Evolutionary conservation across 352 stramenopile genomes (phyloP).

Genomic region (Globisporangium viniferum): DNA sequence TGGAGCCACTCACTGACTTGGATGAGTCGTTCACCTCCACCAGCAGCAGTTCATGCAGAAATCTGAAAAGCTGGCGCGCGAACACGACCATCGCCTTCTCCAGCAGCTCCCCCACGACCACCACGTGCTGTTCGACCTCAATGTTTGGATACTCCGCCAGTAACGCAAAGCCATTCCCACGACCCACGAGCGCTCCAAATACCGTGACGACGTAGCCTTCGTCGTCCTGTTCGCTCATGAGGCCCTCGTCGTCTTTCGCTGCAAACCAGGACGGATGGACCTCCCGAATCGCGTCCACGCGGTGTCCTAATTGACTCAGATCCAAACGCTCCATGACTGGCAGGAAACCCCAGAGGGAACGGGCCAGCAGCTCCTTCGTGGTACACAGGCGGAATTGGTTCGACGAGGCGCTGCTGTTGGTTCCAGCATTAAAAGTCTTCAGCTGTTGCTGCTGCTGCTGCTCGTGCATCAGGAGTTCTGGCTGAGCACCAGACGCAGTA

Average conservation of each 20-base stretch:
- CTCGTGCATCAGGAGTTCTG: conserved; percentile 12
- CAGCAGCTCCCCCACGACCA: conserved; percentile 32
- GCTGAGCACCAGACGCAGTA: neutral
- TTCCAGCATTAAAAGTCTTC: neutral
- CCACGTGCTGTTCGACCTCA: conserved; percentile 34
- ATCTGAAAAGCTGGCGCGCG: conserved; percentile 41
- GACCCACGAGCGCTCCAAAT: conserved; percentile 26
- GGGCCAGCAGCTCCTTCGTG: conserved; percentile 19
- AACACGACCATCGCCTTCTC: conserved; percentile 51
- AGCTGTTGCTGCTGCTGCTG: conserved; percentile 18
- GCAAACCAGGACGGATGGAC: conserved; percentile 12
- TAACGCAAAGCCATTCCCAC: conserved; percentile 16
- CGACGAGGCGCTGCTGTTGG: neutral
- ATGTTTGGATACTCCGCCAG: conserved; percentile 15
- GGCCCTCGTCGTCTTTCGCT: neutral
- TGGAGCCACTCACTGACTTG: neutral
- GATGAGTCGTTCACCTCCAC: neutral
- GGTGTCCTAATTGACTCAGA: neutral
- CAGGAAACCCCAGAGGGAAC: conserved; percentile 27
- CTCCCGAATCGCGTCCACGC: neutral
- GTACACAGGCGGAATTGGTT: conserved; percentile 18
- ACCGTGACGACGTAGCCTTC: conserved; percentile 23
- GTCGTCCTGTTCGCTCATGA: conserved; percentile 10
- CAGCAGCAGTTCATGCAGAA: conserved; percentile 29
- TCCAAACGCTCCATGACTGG: conserved; percentile 15